Conservation (phyloP, 257 asterid genomes). For the Gentiana dahurica region DNA sequence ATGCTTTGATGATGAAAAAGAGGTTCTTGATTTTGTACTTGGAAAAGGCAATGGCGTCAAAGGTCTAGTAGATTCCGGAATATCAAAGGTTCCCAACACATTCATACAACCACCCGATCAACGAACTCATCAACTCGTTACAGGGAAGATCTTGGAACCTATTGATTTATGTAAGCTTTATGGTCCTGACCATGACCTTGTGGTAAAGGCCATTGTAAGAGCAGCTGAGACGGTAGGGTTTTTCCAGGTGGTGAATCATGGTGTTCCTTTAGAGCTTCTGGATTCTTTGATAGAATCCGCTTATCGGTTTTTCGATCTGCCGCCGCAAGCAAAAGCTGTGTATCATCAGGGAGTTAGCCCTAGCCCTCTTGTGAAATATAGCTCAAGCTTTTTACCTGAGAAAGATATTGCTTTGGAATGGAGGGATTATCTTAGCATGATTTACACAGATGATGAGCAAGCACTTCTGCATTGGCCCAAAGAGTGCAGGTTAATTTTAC, state of each 20-base stretch:
- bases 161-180: conserved; percentile 24
- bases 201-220: conserved; percentile 16
- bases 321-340: too few species aligned
- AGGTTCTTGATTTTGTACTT: conserved; percentile 19
- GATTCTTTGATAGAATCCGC: conserved; percentile 19
- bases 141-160: conserved; percentile 5
- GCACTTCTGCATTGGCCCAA: too few species aligned
- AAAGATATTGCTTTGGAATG: too few species aligned
- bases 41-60: conserved; percentile 24
- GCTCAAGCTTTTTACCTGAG: too few species aligned
- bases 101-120: conserved; percentile 24
- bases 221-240: conserved; percentile 30
- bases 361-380: too few species aligned
- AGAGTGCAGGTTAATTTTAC: too few species aligned
- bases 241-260: conserved; percentile 33
- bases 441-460: too few species aligned
- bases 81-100: conserved; percentile 14
- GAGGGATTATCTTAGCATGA: too few species aligned
- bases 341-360: too few species aligned
- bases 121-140: conserved; percentile 4
- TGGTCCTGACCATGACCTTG: conserved; percentile 21
- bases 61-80: conserved; percentile 25
- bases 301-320: neutral
- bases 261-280: conserved; percentile 19
- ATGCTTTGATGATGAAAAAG: conserved; percentile 8